Evolutionary conservation across 2,329 filamentous ascomycete genomes (phyloP).

Genomic region (Trichoderma sp.): DNA sequence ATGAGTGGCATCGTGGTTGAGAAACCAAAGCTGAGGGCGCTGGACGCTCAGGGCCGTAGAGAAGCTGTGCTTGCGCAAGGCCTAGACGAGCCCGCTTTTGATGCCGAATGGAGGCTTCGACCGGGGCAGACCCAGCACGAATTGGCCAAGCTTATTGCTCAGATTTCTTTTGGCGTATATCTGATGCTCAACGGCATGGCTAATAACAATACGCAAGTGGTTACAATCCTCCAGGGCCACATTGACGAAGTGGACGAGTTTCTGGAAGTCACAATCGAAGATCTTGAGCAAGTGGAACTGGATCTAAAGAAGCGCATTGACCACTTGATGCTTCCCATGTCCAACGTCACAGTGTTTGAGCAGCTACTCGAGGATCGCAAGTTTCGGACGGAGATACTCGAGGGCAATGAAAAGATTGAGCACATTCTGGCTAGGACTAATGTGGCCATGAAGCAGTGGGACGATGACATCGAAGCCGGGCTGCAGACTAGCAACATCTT

Average conservation of each 20-base stretch:
- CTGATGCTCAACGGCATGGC: conserved; percentile 80
- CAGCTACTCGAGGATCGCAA: conserved; percentile 80
- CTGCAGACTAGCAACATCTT: conserved; percentile 74
- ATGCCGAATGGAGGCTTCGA: conserved; percentile 72
- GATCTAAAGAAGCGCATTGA: conserved; percentile 80
- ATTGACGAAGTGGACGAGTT: conserved; percentile 94
- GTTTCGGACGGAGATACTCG: conserved; percentile 78
- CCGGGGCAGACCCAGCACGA: conserved; percentile 79
- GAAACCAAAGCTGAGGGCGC: conserved; percentile 53
- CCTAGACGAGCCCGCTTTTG: conserved; percentile 68
- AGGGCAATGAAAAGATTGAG: conserved; percentile 88
- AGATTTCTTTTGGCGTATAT: conserved; percentile 92
- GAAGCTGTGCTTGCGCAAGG: conserved; percentile 66
- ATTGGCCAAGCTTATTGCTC: conserved; percentile 83
- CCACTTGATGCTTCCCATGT: conserved; percentile 77
- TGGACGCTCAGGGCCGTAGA: conserved; percentile 61
- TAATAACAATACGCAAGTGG: conserved; percentile 83
- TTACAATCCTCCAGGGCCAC: conserved; percentile 84
- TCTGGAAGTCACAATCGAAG: conserved; percentile 79
- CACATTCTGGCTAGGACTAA: conserved; percentile 81
- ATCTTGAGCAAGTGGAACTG: conserved; percentile 72
- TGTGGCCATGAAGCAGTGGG: conserved; percentile 69
- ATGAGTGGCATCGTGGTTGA: conserved; percentile 45
- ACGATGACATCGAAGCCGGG: conserved; percentile 77
- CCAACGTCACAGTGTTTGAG: conserved; percentile 80